Evolutionary conservation across 2,329 filamentous ascomycete species (phyloP), one percentile per base, ranked within the genome.

Genomic region (Fusarium cicatricum): DNA sequence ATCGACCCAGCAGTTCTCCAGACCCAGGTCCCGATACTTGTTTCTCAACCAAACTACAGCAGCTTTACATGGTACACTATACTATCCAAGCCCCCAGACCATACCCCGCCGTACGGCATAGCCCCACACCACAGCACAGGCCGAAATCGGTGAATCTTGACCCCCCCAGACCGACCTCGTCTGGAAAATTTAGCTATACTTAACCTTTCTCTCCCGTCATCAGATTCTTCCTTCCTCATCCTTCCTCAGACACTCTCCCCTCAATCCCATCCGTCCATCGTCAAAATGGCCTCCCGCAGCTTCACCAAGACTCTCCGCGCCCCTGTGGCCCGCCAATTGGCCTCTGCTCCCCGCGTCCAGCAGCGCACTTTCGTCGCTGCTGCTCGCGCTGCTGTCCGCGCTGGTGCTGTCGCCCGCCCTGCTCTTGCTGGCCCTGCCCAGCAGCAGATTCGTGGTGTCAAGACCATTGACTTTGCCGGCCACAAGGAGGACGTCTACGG

Each of bases 381-480:
- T 72, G 85, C 84, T 68, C 77, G 85, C 70, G 82, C 79, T 73
- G 77, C 82, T 60, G 80, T 82, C 62, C 77, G 84, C 65, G 80
- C 80, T 60, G 79, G 82, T 68, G 81, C 83, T 65, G 77, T 82
- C 69, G 78, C 81, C 66, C 80, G 78, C 67, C 78, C 81, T 65
- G 80, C 80, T 62, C 76, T 80, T 42, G 75, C 78, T 68, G 79
- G 76, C 60, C 74, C 77, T 65, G 72, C 73, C 52, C 83, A 87
- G 77, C 89, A 92, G 83, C 89, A 92, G 83, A 82, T 85, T 67
- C 90, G 95, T 75, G 95, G 95, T 78, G 81, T 97, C 75, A 98
- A 99, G 91, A 97, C 94, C 71, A 94, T 99, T 79, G 93, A 98
- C 87, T 99, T 99, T 79, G 95, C 95, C 69, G 95, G 92, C 73